phyloP scores from a whole-genome alignment of 345 rosid species.

The Eutrema yunnanense region DNA sequence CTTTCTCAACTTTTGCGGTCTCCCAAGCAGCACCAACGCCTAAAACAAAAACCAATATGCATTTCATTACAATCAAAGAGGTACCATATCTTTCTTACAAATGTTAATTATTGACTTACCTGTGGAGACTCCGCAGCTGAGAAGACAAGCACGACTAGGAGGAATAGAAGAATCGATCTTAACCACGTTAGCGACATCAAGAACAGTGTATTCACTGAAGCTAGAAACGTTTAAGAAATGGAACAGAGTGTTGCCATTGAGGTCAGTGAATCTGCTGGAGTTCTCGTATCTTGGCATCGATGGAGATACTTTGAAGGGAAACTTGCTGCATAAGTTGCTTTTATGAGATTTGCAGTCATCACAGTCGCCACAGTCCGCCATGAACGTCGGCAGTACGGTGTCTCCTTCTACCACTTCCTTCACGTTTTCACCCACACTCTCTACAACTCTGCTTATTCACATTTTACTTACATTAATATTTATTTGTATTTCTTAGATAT shows the following conservation, averaged over 20 bases:
- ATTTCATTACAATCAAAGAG: background rate
- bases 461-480: background rate
- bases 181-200: constrained; percentile 57
- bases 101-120: constrained; percentile 36
- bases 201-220: constrained; percentile 71
- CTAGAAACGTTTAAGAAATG: constrained; percentile 79
- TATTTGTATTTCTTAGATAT: background rate
- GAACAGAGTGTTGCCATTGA: constrained; percentile 53
- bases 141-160: constrained; percentile 74
- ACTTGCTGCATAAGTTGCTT: constrained; percentile 69
- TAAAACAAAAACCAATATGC: background rate
- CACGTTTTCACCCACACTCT: constrained; percentile 82
- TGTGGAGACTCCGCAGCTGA: constrained; percentile 85
- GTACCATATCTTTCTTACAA: background rate
- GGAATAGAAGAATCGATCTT: constrained; percentile 62
- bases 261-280: constrained; percentile 70
- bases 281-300: constrained; percentile 71
- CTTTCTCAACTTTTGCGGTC: constrained; percentile 73
- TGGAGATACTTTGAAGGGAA: constrained; percentile 63
- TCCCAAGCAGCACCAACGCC: constrained; percentile 92
- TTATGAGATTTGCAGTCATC: constrained; percentile 58
- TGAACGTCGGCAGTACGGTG: constrained; percentile 57
- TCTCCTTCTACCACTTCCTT: constrained; percentile 57
- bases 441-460: constrained; percentile 50
- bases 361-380: constrained; percentile 74